Evolutionary conservation across 495 filamentous ascomycete species (phyloP).

Genomic region (Tuber calosporum): DNA sequence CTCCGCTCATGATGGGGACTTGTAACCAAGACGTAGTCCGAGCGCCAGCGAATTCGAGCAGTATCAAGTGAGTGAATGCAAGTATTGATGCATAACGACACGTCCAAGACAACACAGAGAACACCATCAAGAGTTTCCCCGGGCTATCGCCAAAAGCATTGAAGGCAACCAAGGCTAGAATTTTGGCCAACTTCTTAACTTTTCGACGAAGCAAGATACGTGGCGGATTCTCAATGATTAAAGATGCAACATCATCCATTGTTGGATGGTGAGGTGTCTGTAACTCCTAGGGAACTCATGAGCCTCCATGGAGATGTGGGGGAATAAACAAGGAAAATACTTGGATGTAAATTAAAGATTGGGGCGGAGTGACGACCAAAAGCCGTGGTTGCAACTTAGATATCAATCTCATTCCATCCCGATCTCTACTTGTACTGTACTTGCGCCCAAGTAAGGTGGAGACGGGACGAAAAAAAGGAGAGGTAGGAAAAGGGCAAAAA

Average conservation of each 20-base stretch:
- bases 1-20: no score
- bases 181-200: conserved; percentile 15
- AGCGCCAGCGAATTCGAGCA: conserved; percentile 24
- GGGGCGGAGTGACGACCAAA: no score
- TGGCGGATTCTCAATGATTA: conserved; percentile 26
- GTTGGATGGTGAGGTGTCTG: neutral
- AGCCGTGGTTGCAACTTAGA: no score
- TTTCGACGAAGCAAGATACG: conserved; percentile 20
- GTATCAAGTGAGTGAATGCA: conserved; percentile 26
- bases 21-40: conserved; percentile 30
- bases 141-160: conserved; percentile 13
- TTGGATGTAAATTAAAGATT: no score
- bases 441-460: no score
- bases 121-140: conserved; percentile 13
- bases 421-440: no score
- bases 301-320: neutral
- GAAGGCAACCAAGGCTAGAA: conserved; percentile 27
- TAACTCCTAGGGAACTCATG: neutral
- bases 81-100: conserved; percentile 36
- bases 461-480: neutral
- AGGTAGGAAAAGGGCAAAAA: neutral
- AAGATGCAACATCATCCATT: conserved; percentile 22
- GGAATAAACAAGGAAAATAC: neutral
- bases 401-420: no score
- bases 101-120: conserved; percentile 19